Percentiles rank a stretch among this genome's conserved stretches.
These are phyloP conservation scores for Rugonectria rugulosa DNA, from an alignment of 2,329 filamentous ascomycete genomes.

Conservation along the genomic window DNA sequence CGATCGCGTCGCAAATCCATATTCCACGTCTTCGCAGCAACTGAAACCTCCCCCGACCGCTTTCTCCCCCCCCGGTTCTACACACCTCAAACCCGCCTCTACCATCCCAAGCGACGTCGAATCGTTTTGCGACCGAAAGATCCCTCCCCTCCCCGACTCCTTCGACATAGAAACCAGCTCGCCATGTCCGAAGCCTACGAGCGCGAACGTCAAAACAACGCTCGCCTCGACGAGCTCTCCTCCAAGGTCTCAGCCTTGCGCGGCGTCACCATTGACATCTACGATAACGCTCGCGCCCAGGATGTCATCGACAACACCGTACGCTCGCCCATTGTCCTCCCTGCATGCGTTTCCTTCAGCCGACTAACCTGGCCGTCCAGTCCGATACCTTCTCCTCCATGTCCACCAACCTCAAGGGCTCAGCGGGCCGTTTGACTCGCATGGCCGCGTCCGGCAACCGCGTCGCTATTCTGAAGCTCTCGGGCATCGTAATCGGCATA, in stretches of 20 bases:
- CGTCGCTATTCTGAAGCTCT: slow-evolving; percentile 87
- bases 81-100: not conserved
- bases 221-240: slow-evolving; percentile 88
- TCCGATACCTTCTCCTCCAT: slow-evolving; percentile 92
- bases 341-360: not conserved
- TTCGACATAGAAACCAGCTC: not conserved
- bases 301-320: slow-evolving; percentile 88
- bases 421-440: slow-evolving; percentile 79
- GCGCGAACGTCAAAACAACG: slow-evolving; percentile 91
- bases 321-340: slow-evolving; percentile 41
- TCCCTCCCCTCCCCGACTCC: not conserved
- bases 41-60: not conserved
- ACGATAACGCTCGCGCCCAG: slow-evolving; percentile 92
- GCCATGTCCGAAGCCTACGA: slow-evolving; percentile 79
- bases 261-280: slow-evolving; percentile 95
- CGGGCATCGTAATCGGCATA: slow-evolving; percentile 78
- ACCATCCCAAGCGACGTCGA: not conserved
- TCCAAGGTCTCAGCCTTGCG: slow-evolving; percentile 91
- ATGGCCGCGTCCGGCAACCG: slow-evolving; percentile 95
- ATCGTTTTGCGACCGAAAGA: not conserved
- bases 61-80: not conserved
- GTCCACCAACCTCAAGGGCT: slow-evolving; percentile 82
- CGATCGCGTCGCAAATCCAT: not conserved
- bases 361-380: slow-evolving; percentile 50
- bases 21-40: not conserved